A percentile compares a stretch with the other conserved stretches of the same genome.
phyloP scores from a whole-genome alignment of 2,329 filamentous ascomycete species.

The Macrophomina tecta region DNA sequence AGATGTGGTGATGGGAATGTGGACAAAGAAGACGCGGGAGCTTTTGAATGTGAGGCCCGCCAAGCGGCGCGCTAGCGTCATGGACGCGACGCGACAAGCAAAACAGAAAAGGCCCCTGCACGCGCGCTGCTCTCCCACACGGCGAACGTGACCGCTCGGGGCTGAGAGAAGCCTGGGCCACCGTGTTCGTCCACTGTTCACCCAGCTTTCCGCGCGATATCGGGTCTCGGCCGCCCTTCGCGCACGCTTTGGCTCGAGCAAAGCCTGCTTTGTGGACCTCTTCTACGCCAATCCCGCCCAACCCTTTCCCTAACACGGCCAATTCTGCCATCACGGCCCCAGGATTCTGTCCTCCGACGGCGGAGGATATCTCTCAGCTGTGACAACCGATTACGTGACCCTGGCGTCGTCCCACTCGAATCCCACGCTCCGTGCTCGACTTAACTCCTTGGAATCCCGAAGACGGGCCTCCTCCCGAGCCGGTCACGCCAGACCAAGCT shows the following conservation, averaged over 20 bases:
- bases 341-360: slow-evolving; percentile 16
- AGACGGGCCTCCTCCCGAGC: slow-evolving; percentile 6
- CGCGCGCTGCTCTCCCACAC: slow-evolving; percentile 15
- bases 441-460: neutral
- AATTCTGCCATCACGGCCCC: slow-evolving; percentile 7
- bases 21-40: slow-evolving; percentile 12
- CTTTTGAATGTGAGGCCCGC: slow-evolving; percentile 19
- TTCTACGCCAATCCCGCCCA: neutral
- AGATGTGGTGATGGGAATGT: slow-evolving; percentile 14
- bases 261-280: slow-evolving; percentile 18
- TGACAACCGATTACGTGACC: slow-evolving; percentile 17
- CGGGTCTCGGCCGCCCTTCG: slow-evolving; percentile 10
- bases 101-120: slow-evolving; percentile 11
- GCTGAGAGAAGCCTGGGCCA: slow-evolving; percentile 12
- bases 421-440: neutral
- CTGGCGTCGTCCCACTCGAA: neutral
- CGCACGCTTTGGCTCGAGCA: slow-evolving; percentile 5
- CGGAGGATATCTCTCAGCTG: slow-evolving; percentile 15
- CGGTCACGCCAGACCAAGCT: slow-evolving; percentile 1
- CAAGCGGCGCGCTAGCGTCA: slow-evolving; percentile 26
- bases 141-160: slow-evolving; percentile 7
- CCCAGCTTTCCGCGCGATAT: slow-evolving; percentile 11
- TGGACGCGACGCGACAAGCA: slow-evolving; percentile 23
- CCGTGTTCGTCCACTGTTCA: neutral
- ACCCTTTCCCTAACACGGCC: slow-evolving; percentile 7